Conservation (phyloP, 179 eudicot genomes). For the Amaranthus tricolor region DNA sequence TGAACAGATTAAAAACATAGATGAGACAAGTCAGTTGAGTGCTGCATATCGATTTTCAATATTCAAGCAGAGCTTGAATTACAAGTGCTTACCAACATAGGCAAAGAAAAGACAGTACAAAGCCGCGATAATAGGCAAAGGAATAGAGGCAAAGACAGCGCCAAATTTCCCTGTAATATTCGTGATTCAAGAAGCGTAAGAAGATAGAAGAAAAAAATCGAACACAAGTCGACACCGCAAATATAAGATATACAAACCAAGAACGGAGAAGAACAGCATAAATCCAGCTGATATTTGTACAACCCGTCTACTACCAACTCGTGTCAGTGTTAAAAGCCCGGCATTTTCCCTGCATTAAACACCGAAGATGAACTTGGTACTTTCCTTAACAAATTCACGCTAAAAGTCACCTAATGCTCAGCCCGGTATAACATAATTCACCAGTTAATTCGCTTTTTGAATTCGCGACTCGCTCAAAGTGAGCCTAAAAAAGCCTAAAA, state of each 20-base stretch:
- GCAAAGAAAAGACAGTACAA: constrained; percentile 84
- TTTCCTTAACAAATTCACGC: background rate
- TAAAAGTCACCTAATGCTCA: too few relatives aligned
- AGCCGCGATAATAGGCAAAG: constrained; percentile 75
- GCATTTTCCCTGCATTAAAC: constrained; percentile 70
- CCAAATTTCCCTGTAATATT: constrained; percentile 74
- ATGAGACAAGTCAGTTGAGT: background rate
- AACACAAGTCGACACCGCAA: background rate
- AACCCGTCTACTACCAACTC: constrained; percentile 88
- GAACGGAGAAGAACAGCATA: constrained; percentile 84
- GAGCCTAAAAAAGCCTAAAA: too few relatives aligned
- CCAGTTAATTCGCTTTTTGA: too few relatives aligned
- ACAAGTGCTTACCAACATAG: constrained; percentile 64
- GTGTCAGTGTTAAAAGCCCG: constrained; percentile 72
- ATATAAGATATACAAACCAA: constrained; percentile 40
- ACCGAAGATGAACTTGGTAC: background rate
- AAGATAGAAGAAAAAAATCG: background rate
- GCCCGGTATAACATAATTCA: too few relatives aligned
- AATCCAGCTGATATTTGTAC: constrained; percentile 90
- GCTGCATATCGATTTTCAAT: background rate
- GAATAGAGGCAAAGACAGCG: constrained; percentile 89
- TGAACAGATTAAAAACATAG: constrained; percentile 21
- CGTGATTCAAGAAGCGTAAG: background rate
- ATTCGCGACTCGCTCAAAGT: too few relatives aligned
- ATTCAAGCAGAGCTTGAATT: background rate